Conservation (phyloP, 2,329 filamentous ascomycete species). For the Coniochaeta sp. region DNA sequence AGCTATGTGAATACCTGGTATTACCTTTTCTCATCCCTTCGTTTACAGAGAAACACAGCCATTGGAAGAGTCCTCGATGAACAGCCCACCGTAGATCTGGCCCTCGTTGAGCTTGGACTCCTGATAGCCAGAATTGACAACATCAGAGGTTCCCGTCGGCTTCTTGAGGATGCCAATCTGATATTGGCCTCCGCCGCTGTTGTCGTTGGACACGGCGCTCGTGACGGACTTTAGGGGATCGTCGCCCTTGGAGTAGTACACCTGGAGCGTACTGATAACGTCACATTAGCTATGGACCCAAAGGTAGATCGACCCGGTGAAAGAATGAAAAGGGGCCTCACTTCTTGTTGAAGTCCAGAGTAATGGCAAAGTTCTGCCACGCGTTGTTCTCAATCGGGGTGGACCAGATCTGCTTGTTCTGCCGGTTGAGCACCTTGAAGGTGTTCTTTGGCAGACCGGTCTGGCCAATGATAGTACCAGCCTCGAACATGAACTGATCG, state of each 20-base stretch:
- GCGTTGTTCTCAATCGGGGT: slow-evolving; percentile 31
- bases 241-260: slow-evolving; percentile 46
- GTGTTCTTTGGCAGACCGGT: slow-evolving; percentile 25
- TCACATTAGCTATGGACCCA: neutral
- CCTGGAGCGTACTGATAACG: slow-evolving; percentile 37
- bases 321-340: slow-evolving; percentile 22
- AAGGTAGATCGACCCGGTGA: neutral
- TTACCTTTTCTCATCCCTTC: neutral
- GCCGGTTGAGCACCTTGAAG: slow-evolving; percentile 32
- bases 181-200: slow-evolving; percentile 44
- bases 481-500: slow-evolving; percentile 30
- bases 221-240: slow-evolving; percentile 39
- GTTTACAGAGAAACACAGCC: slow-evolving; percentile 32
- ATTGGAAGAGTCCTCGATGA: slow-evolving; percentile 36
- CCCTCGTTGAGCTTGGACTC: slow-evolving; percentile 38
- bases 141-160: slow-evolving; percentile 40
- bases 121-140: slow-evolving; percentile 42
- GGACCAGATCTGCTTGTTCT: slow-evolving; percentile 30
- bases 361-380: slow-evolving; percentile 57
- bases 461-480: slow-evolving; percentile 26
- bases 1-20: neutral
- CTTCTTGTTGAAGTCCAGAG: slow-evolving; percentile 47
- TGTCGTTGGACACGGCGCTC: slow-evolving; percentile 35
- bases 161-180: slow-evolving; percentile 55
- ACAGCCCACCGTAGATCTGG: slow-evolving; percentile 41